phyloP scores from a whole-genome alignment of 495 filamentous ascomycete species.

The Penicillium macrosclerotiorum region DNA sequence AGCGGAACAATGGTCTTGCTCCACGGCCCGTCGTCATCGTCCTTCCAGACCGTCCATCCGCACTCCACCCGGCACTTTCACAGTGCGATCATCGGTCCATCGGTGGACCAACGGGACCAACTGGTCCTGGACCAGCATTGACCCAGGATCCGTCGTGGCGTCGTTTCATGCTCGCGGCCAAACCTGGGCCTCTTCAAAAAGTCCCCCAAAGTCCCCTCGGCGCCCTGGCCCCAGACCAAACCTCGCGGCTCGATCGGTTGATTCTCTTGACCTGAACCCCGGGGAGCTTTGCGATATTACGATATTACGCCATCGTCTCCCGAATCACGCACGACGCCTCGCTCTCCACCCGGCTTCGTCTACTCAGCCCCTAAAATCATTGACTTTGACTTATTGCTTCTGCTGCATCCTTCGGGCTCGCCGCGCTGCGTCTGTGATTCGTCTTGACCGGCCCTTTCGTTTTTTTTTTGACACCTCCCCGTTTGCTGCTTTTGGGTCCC shows the following conservation, averaged over 20 bases:
- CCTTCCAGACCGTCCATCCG: slow-evolving; percentile 31
- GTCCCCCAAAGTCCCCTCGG: not conserved
- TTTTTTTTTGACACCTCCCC: slow-evolving; percentile 5
- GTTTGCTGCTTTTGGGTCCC: slow-evolving; percentile 9
- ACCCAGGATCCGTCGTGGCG: not conserved
- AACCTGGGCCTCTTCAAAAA: not conserved
- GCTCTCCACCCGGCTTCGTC: not conserved
- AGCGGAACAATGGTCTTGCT: slow-evolving; percentile 4
- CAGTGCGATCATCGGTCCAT: slow-evolving; percentile 16
- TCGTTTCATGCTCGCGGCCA: slow-evolving; percentile 4
- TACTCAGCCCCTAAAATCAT: not conserved
- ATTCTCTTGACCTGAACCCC: slow-evolving; percentile 9
- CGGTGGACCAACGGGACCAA: not conserved
- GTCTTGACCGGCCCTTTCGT: slow-evolving; percentile 3
- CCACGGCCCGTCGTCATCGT: slow-evolving; percentile 31
- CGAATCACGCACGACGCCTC: slow-evolving; percentile 22
- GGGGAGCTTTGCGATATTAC: slow-evolving; percentile 24
- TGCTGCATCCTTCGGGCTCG: no score
- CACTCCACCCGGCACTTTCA: slow-evolving; percentile 15
- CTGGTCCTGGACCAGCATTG: no score
- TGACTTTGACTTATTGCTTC: no score
- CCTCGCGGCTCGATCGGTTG: not conserved
- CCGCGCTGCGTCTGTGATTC: no score
- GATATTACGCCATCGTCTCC: slow-evolving; percentile 31
- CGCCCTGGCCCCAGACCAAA: not conserved